Conservation (phyloP, 2,329 filamentous ascomycete species). For the Fusarium kyushuense region DNA sequence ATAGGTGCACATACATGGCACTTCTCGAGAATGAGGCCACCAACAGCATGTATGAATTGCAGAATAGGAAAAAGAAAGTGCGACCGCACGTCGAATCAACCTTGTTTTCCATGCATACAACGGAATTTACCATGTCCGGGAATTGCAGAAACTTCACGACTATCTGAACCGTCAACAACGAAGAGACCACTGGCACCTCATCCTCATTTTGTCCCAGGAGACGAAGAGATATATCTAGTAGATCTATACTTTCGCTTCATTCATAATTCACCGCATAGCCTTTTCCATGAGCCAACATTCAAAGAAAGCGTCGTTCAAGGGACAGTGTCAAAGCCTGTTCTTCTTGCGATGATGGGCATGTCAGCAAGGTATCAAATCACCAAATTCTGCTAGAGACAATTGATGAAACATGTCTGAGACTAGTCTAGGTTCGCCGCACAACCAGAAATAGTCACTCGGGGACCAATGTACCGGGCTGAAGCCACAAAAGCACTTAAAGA, state of each 20-base stretch:
- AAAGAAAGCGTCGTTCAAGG: slow-evolving; percentile 25
- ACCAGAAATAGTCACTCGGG: slow-evolving; percentile 29
- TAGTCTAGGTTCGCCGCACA: slow-evolving; percentile 22
- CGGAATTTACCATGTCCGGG: slow-evolving; percentile 33
- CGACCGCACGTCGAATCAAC: slow-evolving; percentile 1
- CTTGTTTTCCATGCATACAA: slow-evolving; percentile 33
- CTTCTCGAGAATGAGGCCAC: slow-evolving; percentile 22
- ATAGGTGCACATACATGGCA: no score
- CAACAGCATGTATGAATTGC: slow-evolving; percentile 38
- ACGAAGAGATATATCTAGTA: slow-evolving; percentile 28
- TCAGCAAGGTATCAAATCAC: slow-evolving; percentile 33
- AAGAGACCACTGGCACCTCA: background rate
- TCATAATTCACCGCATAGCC: slow-evolving; percentile 42
- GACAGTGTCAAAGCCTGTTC: slow-evolving; percentile 26
- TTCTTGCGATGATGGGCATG: slow-evolving; percentile 41
- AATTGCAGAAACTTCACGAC: background rate
- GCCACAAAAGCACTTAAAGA: slow-evolving; percentile 45
- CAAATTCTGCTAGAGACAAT: background rate
- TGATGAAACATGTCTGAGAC: background rate
- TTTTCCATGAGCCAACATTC: slow-evolving; percentile 40
- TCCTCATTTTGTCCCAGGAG: background rate
- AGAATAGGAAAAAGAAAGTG: slow-evolving; percentile 40
- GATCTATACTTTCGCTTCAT: slow-evolving; percentile 42
- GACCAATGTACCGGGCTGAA: slow-evolving; percentile 31
- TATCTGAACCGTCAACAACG: rapidly evolving